Evolutionary conservation across 2,329 filamentous ascomycete genomes (phyloP).

Genomic region (Cryphonectria nitschkei): DNA sequence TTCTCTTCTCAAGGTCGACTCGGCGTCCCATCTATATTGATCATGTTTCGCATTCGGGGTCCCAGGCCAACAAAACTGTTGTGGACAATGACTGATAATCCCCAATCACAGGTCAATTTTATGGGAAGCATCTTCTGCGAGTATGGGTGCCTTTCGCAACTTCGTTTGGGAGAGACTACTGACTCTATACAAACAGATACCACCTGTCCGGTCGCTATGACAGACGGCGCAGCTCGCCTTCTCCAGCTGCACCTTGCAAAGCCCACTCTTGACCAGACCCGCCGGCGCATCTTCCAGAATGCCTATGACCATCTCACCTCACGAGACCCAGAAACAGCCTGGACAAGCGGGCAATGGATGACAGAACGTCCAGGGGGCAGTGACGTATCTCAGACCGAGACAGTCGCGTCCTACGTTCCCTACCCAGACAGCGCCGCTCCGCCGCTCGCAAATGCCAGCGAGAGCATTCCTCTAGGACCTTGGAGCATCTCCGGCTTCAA

Average conservation of each 20-base stretch:
- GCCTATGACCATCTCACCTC: constrained; percentile 58
- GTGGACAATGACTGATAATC: constrained; percentile 42
- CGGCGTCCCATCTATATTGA: background rate
- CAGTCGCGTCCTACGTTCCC: constrained; percentile 49
- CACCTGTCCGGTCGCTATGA: constrained; percentile 69
- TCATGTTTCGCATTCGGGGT: background rate
- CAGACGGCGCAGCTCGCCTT: constrained; percentile 62
- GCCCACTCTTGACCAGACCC: constrained; percentile 32
- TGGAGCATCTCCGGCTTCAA: constrained; percentile 71
- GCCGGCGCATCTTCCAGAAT: constrained; percentile 52
- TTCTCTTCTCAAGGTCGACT: background rate
- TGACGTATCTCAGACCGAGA: constrained; percentile 71
- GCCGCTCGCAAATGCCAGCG: constrained; percentile 36
- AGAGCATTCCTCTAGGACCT: constrained; percentile 52
- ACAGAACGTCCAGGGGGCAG: constrained; percentile 71
- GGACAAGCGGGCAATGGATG: constrained; percentile 81
- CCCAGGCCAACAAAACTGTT: background rate
- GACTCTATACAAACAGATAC: constrained; percentile 42
- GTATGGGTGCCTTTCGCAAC: background rate
- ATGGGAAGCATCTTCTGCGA: constrained; percentile 62
- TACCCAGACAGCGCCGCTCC: constrained; percentile 30
- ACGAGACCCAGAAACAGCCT: constrained; percentile 54
- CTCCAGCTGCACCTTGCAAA: constrained; percentile 49
- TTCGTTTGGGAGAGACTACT: background rate
- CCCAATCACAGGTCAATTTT: constrained; percentile 37